Percentiles rank a stretch among this genome's conserved stretches.
These are phyloP conservation scores for Allium sativum DNA, from an alignment of 106 monocot genomes.

Conservation along the genomic window DNA sequence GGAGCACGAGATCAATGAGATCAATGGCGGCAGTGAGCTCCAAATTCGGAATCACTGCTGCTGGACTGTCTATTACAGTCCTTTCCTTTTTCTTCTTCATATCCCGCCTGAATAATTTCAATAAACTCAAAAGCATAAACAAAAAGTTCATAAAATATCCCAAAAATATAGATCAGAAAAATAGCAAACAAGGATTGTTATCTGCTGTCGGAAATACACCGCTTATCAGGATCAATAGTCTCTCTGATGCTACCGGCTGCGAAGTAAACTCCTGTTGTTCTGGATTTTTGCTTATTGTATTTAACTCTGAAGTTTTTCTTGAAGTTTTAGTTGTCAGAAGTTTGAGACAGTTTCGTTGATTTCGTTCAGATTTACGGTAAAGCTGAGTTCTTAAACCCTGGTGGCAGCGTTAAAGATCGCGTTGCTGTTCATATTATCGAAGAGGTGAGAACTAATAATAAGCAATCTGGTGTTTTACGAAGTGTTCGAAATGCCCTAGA, in stretches of 20 bases:
- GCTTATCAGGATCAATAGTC: constrained; percentile 83
- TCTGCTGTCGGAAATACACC: constrained; percentile 80
- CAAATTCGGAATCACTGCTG: constrained; percentile 9
- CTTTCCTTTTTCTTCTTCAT: constrained; percentile 36
- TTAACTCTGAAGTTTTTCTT: neutral
- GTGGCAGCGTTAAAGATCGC: constrained; percentile 91
- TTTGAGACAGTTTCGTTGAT: neutral
- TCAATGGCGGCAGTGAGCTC: constrained; percentile 38
- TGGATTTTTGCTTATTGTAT: neutral
- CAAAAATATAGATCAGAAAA: constrained; percentile 6
- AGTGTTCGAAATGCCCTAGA: too few relatives aligned
- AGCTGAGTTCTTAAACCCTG: constrained; percentile 97
- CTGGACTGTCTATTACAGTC: constrained; percentile 31
- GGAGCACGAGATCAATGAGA: neutral
- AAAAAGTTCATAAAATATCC: constrained; percentile 1
- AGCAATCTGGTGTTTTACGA: too few relatives aligned
- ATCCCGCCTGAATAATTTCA: neutral
- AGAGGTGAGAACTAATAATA: constrained; percentile 45
- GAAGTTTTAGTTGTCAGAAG: neutral
- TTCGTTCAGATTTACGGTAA: constrained; percentile 73
- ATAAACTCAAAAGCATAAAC: neutral
- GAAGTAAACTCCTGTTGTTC: constrained; percentile 32
- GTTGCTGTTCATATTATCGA: constrained; percentile 95
- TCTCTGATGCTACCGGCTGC: constrained; percentile 89
- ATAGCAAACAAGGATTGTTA: constrained; percentile 56